Evolutionary conservation across 23 red algal species (phyloP).

Genomic region (Gracilaria caudata): DNA sequence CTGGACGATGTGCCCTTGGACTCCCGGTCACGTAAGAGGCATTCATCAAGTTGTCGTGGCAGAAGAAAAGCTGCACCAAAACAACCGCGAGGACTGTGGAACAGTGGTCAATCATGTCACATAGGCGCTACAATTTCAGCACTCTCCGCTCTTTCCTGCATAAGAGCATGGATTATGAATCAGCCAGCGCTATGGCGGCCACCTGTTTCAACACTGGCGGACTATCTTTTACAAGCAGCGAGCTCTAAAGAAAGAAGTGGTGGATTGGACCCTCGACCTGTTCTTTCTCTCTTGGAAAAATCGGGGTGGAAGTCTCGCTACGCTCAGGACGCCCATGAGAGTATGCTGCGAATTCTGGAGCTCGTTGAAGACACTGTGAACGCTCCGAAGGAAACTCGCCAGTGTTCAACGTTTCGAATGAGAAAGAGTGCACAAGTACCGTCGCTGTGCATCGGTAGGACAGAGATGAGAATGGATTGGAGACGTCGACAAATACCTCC

Average conservation of each 20-base stretch:
- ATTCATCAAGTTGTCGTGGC: background rate
- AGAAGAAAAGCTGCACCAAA: background rate
- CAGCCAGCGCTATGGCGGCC: background rate
- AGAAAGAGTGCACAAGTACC: background rate
- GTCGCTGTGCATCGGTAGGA: conserved; percentile 1
- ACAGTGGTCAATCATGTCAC: conserved; percentile 64
- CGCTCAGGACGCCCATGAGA: conserved; percentile 69
- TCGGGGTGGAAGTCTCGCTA: conserved; percentile 41
- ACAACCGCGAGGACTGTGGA: conserved; percentile 57
- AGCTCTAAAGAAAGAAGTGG: background rate
- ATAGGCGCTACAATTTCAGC: conserved; percentile 43
- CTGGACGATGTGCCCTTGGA: conserved; percentile 13
- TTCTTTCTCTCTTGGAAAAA: conserved; percentile 32
- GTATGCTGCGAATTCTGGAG: conserved; percentile 46
- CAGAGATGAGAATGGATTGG: conserved; percentile 15
- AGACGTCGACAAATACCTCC: background rate
- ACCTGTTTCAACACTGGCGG: background rate
- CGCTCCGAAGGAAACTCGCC: background rate
- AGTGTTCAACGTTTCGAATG: background rate
- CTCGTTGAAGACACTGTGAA: conserved; percentile 18
- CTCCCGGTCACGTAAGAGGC: background rate
- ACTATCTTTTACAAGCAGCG: conserved; percentile 17
- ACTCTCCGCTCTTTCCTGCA: conserved; percentile 30
- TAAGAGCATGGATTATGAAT: conserved; percentile 13
- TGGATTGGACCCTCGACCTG: conserved; percentile 42